Base-by-base conservation (phyloP, 352 stramenopile genomes). In the Pythium diclinum region DNA sequence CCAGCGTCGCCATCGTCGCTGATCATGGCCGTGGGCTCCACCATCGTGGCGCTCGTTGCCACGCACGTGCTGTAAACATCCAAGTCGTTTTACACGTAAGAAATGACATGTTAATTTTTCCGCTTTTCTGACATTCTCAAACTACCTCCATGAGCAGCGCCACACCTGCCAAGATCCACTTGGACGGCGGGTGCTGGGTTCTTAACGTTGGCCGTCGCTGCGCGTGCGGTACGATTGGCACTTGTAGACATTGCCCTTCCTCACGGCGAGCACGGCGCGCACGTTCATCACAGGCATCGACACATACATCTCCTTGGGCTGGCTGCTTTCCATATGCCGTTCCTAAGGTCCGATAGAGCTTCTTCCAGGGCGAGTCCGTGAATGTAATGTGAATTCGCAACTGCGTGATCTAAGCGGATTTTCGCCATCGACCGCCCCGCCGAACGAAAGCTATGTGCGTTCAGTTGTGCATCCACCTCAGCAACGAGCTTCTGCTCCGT, bases 211-310 rank as follows among this genome's bases (percentile, higher is more conserved):
- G 80, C 3, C 90, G 91, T 48, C 92, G 83, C 68, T 96, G 83
- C 57, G 88, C 8, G 91, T 97, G 51, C 91, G 91, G 65, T 97
- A 98, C 42, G 97, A 89, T 7, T 91, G 92, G 57, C 92, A 98
- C 33, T 89, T 76, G 56, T 91, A 97, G 48, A 83, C 68, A 1
- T 51, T 21, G 21, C 83, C 78, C 44, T 84, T 88, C 49, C 65
- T 73, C 3, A 59, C 65, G 2, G 73, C 61, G 6, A 92, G 71
- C 11, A 92, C 72, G 3, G 89, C 90, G 23, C 91, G 85, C 57
- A 78, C 92, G 57, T 95, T 96, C 52, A 98, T 91, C 23, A 98
- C 91, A 6, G 93, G 92, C 91, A 98, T 97, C 1, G 61, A 16
- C 25, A 89, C 91, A 73, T 94, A 92, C 78, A 98, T 95, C 66